Percentiles rank a stretch among this genome's conserved stretches.
These are phyloP conservation scores for Lactarius tabidus DNA, from an alignment of 768 basidiomycete genomes.

Conservation along the genomic window DNA sequence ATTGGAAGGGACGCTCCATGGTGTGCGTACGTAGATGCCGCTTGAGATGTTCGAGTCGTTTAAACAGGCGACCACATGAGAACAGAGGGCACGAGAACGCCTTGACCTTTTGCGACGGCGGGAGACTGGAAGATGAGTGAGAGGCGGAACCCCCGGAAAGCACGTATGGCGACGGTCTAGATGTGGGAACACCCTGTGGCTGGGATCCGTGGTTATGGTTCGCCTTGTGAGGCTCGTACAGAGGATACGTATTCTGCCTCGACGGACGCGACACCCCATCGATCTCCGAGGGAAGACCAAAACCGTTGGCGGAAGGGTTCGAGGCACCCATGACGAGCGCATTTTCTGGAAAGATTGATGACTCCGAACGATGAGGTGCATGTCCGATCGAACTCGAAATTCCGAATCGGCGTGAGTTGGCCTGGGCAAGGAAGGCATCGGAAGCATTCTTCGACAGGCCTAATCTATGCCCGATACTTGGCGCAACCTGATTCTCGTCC, in stretches of 20 bases:
- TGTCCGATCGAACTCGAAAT: conserved; percentile 13
- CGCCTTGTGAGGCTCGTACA: conserved; percentile 21
- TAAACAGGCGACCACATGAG: conserved; percentile 83
- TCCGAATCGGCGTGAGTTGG: conserved; percentile 17
- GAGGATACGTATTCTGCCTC: conserved; percentile 23
- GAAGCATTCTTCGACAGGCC: conserved; percentile 23
- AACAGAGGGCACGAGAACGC: conserved; percentile 79
- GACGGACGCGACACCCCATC: conserved; percentile 15
- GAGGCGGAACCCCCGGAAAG: conserved; percentile 24
- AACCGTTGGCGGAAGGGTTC: conserved; percentile 1
- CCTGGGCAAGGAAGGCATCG: conserved; percentile 27
- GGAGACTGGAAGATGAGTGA: conserved; percentile 22
- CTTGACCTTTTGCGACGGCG: conserved; percentile 36
- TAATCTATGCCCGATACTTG: conserved; percentile 22
- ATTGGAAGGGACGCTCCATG: conserved; percentile 79
- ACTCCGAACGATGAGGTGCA: conserved; percentile 11
- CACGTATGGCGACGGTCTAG: conserved; percentile 27
- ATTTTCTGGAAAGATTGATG: conserved; percentile 18
- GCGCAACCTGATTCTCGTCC: conserved; percentile 34
- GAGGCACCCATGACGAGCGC: background rate
- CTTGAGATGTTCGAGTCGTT: conserved; percentile 89
- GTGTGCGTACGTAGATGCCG: conserved; percentile 87
- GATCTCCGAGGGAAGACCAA: conserved; percentile 8
- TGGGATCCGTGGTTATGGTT: conserved; percentile 3
- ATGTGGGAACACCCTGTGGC: conserved; percentile 19